Conservation (phyloP, 177 flowering plant species). For the Vitis hybrid region DNA sequence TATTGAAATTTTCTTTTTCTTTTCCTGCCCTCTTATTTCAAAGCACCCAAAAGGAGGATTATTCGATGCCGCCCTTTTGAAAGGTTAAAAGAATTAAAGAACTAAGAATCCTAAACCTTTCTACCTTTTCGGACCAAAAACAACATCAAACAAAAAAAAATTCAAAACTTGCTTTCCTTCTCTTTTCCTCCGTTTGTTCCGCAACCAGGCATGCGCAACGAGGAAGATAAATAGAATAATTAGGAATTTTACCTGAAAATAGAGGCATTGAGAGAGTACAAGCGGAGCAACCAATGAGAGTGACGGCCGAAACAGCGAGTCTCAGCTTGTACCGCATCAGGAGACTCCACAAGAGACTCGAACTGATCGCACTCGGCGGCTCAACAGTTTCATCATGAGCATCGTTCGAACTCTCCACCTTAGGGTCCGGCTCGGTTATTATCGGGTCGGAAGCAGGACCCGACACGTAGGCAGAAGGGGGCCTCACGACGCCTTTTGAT, state of each 20-base stretch:
- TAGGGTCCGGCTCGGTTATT: constrained; percentile 41
- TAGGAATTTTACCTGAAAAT: constrained; percentile 50
- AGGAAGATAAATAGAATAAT: neutral
- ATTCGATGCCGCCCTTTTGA: too few species aligned
- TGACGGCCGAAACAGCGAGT: constrained; percentile 40
- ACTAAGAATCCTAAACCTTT: too few species aligned
- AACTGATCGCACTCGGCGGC: constrained; percentile 38
- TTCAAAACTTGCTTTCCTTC: neutral
- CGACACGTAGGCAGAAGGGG: constrained; percentile 50
- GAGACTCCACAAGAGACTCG: constrained; percentile 57
- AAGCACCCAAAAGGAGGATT: too few species aligned
- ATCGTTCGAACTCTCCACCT: constrained; percentile 23
- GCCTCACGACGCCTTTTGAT: neutral
- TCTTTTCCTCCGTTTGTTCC: neutral
- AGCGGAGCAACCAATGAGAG: constrained; percentile 65
- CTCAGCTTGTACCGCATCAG: constrained; percentile 56
- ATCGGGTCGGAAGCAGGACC: constrained; percentile 80
- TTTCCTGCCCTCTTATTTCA: too few species aligned
- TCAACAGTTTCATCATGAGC: constrained; percentile 5
- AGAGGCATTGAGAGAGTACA: constrained; percentile 93
- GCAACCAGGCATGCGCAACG: neutral
- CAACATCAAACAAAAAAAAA: too few species aligned
- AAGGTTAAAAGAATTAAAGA: too few species aligned
- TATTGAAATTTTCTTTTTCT: too few species aligned
- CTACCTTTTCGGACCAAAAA: too few species aligned